Evolutionary conservation across 2,329 filamentous ascomycete genomes (phyloP).

Genomic region (Byssochlamys sp.): DNA sequence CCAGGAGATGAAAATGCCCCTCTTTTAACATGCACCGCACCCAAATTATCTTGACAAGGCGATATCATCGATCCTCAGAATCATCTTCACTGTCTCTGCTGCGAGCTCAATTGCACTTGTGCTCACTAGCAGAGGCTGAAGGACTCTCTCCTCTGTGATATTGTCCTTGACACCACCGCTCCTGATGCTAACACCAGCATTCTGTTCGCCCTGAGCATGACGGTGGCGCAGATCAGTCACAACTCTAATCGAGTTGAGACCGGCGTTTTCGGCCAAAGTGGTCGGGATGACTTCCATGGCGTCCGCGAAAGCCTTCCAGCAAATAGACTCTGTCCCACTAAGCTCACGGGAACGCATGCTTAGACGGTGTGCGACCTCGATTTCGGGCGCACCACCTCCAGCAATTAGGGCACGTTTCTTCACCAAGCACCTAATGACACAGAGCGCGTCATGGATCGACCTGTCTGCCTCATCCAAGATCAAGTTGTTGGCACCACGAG

Average conservation of each 20-base stretch:
- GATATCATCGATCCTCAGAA: slow-evolving; percentile 60
- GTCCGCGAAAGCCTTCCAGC: slow-evolving; percentile 98
- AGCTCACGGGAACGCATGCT: slow-evolving; percentile 72
- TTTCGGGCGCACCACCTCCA: slow-evolving; percentile 89
- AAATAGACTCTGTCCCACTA: slow-evolving; percentile 87
- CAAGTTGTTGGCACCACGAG: slow-evolving; percentile 83
- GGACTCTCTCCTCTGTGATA: slow-evolving; percentile 90
- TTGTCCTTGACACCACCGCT: slow-evolving; percentile 93
- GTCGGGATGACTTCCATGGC: slow-evolving; percentile 95
- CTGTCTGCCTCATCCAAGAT: slow-evolving; percentile 97
- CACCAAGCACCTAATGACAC: slow-evolving; percentile 90
- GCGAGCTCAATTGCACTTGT: slow-evolving; percentile 95
- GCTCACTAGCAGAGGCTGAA: slow-evolving; percentile 91
- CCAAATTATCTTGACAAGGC: slow-evolving; percentile 41
- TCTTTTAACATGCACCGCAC: neutral
- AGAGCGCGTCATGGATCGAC: slow-evolving; percentile 91
- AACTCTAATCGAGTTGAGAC: slow-evolving; percentile 96
- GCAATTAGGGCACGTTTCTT: slow-evolving; percentile 99
- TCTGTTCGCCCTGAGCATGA: slow-evolving; percentile 89
- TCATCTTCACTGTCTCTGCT: slow-evolving; percentile 97
- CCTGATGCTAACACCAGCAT: slow-evolving; percentile 96
- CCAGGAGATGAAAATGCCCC: slow-evolving; percentile 6
- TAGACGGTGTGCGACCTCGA: slow-evolving; percentile 84
- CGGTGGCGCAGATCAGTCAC: slow-evolving; percentile 90
- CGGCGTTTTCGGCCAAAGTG: slow-evolving; percentile 92